Percentiles rank a stretch among this genome's conserved stretches.
These are phyloP conservation scores for Cytospora schulzeri DNA, from an alignment of 2,329 filamentous ascomycete genomes.

Conservation along the genomic window DNA sequence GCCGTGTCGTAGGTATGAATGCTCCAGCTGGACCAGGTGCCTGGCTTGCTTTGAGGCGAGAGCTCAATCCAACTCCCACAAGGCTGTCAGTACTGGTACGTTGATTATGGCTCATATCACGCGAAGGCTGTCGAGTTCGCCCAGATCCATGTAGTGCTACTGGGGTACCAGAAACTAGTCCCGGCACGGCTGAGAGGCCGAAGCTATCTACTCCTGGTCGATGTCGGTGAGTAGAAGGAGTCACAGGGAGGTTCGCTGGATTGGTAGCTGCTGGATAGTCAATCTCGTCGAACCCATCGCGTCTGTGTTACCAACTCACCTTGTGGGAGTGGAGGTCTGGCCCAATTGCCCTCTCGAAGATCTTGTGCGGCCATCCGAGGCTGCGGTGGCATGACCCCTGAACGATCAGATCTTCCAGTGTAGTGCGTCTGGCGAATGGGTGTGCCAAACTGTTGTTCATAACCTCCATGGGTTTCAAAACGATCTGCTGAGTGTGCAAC, in stretches of 20 bases:
- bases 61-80: constrained; percentile 25
- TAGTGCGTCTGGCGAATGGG: constrained; percentile 11
- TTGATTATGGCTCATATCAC: constrained; percentile 15
- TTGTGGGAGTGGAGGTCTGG: constrained; percentile 22
- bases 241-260: constrained; percentile 32
- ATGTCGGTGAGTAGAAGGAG: constrained; percentile 39
- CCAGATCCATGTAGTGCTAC: constrained; percentile 16
- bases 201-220: constrained; percentile 28
- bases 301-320: constrained; percentile 24
- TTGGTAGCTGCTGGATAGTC: constrained; percentile 30
- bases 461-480: not conserved
- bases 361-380: constrained; percentile 13
- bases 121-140: constrained; percentile 14
- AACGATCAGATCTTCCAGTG: not conserved
- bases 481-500: constrained; percentile 15
- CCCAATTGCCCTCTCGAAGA: constrained; percentile 20
- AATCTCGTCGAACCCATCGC: not conserved
- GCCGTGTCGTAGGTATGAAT: constrained; percentile 11
- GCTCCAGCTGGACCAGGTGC: constrained; percentile 4
- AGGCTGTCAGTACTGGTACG: constrained; percentile 13
- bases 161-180: constrained; percentile 37
- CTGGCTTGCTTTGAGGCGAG: constrained; percentile 26
- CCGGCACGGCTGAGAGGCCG: constrained; percentile 37
- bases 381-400: not conserved
- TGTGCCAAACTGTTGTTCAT: constrained; percentile 21